Percentiles rank a stretch among this genome's conserved stretches.
Conservation (phyloP, 331 rosid genomes). For the Rosa hybrid region DNA sequence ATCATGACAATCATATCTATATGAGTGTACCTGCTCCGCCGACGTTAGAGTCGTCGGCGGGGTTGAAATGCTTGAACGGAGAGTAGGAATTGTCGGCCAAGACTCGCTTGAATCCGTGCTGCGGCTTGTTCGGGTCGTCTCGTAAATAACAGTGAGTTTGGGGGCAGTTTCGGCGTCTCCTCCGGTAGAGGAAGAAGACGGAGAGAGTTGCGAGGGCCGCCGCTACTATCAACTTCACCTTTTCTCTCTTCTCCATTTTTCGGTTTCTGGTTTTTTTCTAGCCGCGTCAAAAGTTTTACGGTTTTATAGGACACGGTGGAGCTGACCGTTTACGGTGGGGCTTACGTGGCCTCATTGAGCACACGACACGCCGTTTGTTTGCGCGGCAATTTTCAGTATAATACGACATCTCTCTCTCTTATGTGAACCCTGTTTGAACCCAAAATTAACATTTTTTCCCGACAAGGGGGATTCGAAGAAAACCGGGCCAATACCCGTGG, state of each 20-base stretch:
- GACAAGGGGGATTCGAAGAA: no score
- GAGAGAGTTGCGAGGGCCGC: conserved; percentile 42
- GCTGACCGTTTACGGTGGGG: conserved; percentile 8
- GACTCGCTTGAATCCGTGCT: conserved; percentile 66
- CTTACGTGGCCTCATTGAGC: conserved; percentile 3
- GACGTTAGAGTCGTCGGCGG: conserved; percentile 15
- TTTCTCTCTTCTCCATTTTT: neutral
- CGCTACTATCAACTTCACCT: conserved; percentile 9
- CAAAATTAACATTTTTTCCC: no score
- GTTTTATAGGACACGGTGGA: neutral
- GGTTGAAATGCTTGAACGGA: conserved; percentile 64
- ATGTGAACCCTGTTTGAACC: no score
- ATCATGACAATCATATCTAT: neutral
- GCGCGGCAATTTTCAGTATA: neutral
- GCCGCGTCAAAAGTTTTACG: neutral
- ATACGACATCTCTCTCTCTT: neutral
- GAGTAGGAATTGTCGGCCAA: conserved; percentile 75
- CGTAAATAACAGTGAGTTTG: conserved; percentile 62
- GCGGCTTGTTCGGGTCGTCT: conserved; percentile 61
- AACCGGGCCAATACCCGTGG: no score
- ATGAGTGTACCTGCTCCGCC: conserved; percentile 39
- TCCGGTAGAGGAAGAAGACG: conserved; percentile 46
- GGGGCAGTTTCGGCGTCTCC: conserved; percentile 33
- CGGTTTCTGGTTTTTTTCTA: neutral
- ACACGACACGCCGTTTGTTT: conserved; percentile 1